A percentile compares a stretch with the other conserved stretches of the same genome.
Conservation (phyloP, 805 yeast species). For the Candida tallmaniae region DNA sequence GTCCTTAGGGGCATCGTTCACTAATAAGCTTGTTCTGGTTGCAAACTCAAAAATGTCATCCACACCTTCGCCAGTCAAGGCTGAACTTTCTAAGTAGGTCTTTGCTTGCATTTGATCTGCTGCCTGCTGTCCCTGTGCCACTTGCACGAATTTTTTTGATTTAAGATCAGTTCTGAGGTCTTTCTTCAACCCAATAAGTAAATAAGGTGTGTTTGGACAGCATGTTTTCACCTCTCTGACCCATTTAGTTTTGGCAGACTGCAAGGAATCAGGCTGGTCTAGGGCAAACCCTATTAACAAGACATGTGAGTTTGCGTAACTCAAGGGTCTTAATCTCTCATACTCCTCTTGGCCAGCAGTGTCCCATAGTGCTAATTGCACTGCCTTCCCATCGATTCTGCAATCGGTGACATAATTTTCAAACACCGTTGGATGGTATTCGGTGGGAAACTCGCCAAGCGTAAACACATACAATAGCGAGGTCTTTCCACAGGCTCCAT, state of each 20-base stretch:
- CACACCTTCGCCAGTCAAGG: constrained; percentile 91
- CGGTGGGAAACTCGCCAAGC: constrained; percentile 87
- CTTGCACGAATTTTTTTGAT: constrained; percentile 46
- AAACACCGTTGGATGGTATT: constrained; percentile 90
- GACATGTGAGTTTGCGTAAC: constrained; percentile 83
- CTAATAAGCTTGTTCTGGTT: constrained; percentile 71
- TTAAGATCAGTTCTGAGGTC: constrained; percentile 56
- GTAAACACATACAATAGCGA: constrained; percentile 89
- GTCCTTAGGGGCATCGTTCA: constrained; percentile 21
- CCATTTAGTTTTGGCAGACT: constrained; percentile 84
- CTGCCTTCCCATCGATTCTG: constrained; percentile 89
- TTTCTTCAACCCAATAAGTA: constrained; percentile 80
- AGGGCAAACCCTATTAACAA: constrained; percentile 83
- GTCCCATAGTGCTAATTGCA: constrained; percentile 87
- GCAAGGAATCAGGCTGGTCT: constrained; percentile 78
- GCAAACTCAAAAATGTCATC: constrained; percentile 93
- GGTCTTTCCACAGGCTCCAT: constrained; percentile 94
- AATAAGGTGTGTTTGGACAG: constrained; percentile 75
- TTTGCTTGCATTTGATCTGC: constrained; percentile 82
- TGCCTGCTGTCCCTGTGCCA: constrained; percentile 58
- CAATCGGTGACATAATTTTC: constrained; percentile 94
- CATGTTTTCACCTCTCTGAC: constrained; percentile 74
- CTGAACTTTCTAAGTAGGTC: constrained; percentile 80
- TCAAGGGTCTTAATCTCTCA: constrained; percentile 81
- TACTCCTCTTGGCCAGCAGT: constrained; percentile 97